Evolutionary conservation across 1,284 basidiomycete species (phyloP).

Genomic region (Heterobasidion occidentale): DNA sequence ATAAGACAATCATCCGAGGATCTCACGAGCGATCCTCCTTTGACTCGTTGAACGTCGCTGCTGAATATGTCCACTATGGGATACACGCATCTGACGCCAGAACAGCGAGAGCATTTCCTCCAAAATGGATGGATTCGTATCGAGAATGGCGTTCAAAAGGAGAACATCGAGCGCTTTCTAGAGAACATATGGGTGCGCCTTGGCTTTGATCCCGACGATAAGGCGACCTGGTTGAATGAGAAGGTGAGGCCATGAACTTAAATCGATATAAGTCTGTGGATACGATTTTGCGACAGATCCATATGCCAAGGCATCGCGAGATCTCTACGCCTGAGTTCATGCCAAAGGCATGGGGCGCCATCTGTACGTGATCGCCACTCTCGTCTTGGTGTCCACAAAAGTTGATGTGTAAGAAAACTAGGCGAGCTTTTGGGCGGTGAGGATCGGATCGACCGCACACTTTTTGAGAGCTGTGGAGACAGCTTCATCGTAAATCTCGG

Average conservation of each 20-base stretch:
- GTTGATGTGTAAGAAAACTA: not conserved
- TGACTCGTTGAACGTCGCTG: too few species aligned
- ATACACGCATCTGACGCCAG: conserved; percentile 18
- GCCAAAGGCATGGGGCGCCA: conserved; percentile 27
- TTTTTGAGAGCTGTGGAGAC: conserved; percentile 25
- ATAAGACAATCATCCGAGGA: too few species aligned
- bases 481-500: conserved; percentile 28
- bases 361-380: conserved; percentile 17
- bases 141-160: conserved; percentile 21
- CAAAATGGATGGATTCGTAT: conserved; percentile 26
- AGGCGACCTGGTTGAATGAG: conserved; percentile 24
- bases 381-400: not conserved
- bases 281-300: conserved; percentile 15
- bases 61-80: conserved; percentile 15
- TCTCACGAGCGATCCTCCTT: too few species aligned
- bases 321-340: conserved; percentile 23
- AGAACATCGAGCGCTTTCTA: conserved; percentile 21
- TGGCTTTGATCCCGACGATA: conserved; percentile 25
- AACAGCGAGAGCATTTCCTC: conserved; percentile 27
- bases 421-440: conserved; percentile 27
- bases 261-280: not conserved
- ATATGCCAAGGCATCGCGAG: conserved; percentile 27
- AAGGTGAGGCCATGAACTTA: conserved; percentile 13
- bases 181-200: conserved; percentile 27
- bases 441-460: conserved; percentile 23